Base-by-base conservation (phyloP, 2,329 filamentous ascomycete species). In the Aspergillus ochraceus region DNA sequence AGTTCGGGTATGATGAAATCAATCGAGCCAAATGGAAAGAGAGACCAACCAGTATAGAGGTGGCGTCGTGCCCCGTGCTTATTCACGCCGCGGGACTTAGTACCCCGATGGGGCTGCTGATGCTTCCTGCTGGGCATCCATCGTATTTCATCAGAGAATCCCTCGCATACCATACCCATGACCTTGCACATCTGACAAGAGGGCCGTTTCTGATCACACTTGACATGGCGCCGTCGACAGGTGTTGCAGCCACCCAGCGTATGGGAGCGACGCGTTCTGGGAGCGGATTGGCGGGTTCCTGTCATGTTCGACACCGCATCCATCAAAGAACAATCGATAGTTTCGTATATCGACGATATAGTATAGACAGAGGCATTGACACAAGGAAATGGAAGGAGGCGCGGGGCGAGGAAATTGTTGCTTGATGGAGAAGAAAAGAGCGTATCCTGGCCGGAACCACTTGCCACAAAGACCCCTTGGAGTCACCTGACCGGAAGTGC, bases 141-240 rank as follows among this genome's bases (percentile, higher is more conserved):
- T 45, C 66, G 66, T 19, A 75, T 64, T 24, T 71, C 67, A 54
- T 69, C 64, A 6, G 66, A 64, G 47, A 71, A 74, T 1, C 72
- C 71, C 54, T 74, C 71, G 39, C 74, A 76, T 14, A 58, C 32
- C 2, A 73, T 58, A 2, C 70, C 70, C 8, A 71, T 54, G 11
- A 65, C 64, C 9, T 60, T 68, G 57, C 74, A 76, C 1, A 66
- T 74, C 17, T 67, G 62, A 57, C 74, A 76, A 3, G 62, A 59
- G 24, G 74, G 73, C 39, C 68, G 66, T 57, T 66, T 69, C 53
- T 76, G 72, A 51, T 76, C 74, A 55, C 74, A 76, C 66, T 74
- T 76, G 32, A 74, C 67, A 62, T 76, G 73, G 32, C 73, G 70
- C 20, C 69, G 68, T 29, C 73, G 69, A 58, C 74, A 76, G 14